Evolutionary conservation across 2,329 filamentous ascomycete genomes (phyloP).

Genomic region (Coniella vitis): DNA sequence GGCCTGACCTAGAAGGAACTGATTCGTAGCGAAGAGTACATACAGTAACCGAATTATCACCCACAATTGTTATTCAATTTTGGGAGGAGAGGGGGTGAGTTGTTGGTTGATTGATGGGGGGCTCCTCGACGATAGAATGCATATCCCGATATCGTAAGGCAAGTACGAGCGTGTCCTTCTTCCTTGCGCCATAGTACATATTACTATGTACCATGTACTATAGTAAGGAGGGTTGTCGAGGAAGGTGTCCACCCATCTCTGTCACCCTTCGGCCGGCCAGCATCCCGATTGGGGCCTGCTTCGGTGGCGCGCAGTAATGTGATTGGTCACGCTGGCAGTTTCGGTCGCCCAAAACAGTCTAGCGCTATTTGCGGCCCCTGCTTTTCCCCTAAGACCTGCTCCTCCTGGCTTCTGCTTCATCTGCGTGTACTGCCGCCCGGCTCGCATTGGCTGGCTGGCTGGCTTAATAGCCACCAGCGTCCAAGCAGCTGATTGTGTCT

Average conservation of each 20-base stretch:
- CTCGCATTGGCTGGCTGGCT: neutral
- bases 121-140: too few relatives aligned
- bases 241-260: neutral
- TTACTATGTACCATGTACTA: too few relatives aligned
- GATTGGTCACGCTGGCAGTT: slow-evolving; percentile 4
- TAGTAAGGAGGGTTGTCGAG: too few relatives aligned
- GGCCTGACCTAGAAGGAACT: too few relatives aligned
- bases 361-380: neutral
- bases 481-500: neutral
- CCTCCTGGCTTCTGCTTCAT: slow-evolving; percentile 2
- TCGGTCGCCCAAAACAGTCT: slow-evolving; percentile 13
- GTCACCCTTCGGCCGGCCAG: neutral
- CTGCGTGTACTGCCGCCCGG: neutral
- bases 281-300: slow-evolving; percentile 2
- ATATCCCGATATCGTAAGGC: too few relatives aligned
- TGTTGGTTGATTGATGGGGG: too few relatives aligned
- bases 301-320: slow-evolving; percentile 8
- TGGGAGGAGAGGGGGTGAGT: too few relatives aligned
- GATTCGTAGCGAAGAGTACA: too few relatives aligned
- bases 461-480: neutral
- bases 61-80: too few relatives aligned
- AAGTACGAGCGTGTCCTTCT: neutral
- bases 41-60: too few relatives aligned
- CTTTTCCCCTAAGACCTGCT: neutral
- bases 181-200: neutral